phyloP scores from a whole-genome alignment of 2,329 filamentous ascomycete genomes.

The Rhexocercosporidium sp. region DNA sequence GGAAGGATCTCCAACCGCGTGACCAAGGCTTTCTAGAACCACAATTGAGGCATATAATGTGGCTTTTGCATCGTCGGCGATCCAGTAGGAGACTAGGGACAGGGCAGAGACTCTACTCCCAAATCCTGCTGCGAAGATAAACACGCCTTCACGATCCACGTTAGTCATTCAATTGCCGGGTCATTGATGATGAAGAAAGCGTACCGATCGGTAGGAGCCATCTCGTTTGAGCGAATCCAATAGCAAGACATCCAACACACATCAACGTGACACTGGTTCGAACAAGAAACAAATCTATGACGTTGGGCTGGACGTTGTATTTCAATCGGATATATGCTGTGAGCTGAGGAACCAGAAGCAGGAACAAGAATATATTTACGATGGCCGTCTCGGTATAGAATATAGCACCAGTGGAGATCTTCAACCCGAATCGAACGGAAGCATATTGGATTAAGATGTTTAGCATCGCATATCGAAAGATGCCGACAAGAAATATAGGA shows the following conservation, averaged over 20 bases:
- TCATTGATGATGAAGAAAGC: neutral
- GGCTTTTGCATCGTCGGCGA: slow-evolving; percentile 35
- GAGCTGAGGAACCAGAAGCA: slow-evolving; percentile 36
- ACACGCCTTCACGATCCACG: slow-evolving; percentile 29
- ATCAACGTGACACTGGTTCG: slow-evolving; percentile 35
- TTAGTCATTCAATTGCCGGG: slow-evolving; percentile 2
- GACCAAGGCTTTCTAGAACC: slow-evolving; percentile 40
- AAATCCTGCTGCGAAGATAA: slow-evolving; percentile 40
- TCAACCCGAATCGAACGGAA: slow-evolving; percentile 36
- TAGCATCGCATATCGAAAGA: slow-evolving; percentile 40
- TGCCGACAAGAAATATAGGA: slow-evolving; percentile 41
- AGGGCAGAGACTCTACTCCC: slow-evolving; percentile 39
- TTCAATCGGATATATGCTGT: slow-evolving; percentile 28
- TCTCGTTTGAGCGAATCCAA: slow-evolving; percentile 31
- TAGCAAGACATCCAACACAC: slow-evolving; percentile 34
- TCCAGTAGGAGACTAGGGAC: slow-evolving; percentile 38
- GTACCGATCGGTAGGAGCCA: slow-evolving; percentile 35
- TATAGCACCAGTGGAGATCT: slow-evolving; percentile 38
- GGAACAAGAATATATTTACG: slow-evolving; percentile 39
- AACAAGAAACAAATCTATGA: slow-evolving; percentile 37
- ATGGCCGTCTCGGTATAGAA: slow-evolving; percentile 42
- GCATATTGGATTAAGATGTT: slow-evolving; percentile 42
- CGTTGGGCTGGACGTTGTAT: slow-evolving; percentile 28
- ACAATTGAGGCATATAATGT: slow-evolving; percentile 38
- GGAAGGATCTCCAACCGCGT: slow-evolving; percentile 38